Evolutionary conservation across 2,329 filamentous ascomycete species (phyloP).

Genomic region (Fusarium coffeatum): DNA sequence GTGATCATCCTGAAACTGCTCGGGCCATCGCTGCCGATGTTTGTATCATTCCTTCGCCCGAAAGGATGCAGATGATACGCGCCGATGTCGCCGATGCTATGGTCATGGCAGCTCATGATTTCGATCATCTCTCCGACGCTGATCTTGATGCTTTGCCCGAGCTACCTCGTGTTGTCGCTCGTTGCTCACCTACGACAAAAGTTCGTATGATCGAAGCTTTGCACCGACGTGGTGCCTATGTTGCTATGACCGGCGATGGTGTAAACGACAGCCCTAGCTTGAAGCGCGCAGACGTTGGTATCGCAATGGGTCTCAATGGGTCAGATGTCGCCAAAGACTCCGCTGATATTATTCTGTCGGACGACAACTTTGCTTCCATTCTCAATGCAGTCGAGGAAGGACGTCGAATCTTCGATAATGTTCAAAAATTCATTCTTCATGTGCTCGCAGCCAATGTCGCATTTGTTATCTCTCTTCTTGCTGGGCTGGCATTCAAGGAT

Average conservation of each 20-base stretch:
- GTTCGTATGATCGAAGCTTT: constrained; percentile 81
- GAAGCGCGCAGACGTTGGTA: constrained; percentile 75
- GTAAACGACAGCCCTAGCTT: constrained; percentile 77
- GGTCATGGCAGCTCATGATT: constrained; percentile 72
- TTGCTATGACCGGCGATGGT: constrained; percentile 77
- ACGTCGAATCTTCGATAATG: constrained; percentile 75
- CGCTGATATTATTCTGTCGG: constrained; percentile 72
- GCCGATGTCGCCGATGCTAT: constrained; percentile 65
- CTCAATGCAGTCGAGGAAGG: constrained; percentile 69
- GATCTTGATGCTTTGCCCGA: constrained; percentile 72
- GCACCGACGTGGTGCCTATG: constrained; percentile 70
- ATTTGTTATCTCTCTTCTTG: constrained; percentile 73
- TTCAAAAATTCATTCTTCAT: constrained; percentile 77
- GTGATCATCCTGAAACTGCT: constrained; percentile 71
- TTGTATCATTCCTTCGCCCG: constrained; percentile 65
- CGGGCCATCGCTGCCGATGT: constrained; percentile 70
- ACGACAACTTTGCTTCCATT: constrained; percentile 71
- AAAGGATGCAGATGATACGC: constrained; percentile 53
- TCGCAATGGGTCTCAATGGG: constrained; percentile 73
- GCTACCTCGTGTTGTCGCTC: constrained; percentile 74
- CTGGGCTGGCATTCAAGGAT: constrained; percentile 77
- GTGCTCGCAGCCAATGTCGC: constrained; percentile 75
- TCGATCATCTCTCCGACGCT: constrained; percentile 70
- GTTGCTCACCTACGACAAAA: constrained; percentile 78
- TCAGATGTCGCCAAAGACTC: constrained; percentile 78